Evolutionary conservation across 768 basidiomycete genomes (phyloP).

Genomic region (Boletus rex-veris): DNA sequence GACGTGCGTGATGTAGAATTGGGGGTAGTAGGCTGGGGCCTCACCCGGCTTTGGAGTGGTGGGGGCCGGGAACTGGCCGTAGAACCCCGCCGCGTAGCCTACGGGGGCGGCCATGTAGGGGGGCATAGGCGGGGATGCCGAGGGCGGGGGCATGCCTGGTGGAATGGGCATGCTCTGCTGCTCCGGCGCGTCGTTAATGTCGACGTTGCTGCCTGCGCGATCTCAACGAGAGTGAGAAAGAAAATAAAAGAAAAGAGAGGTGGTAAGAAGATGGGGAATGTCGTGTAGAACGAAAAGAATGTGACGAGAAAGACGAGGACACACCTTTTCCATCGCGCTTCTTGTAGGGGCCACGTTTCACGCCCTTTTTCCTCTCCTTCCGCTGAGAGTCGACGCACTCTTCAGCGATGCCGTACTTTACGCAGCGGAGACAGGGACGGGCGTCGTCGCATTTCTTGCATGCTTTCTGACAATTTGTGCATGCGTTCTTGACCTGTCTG

Average conservation of each 20-base stretch:
- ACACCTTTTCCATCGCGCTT: constrained; percentile 89
- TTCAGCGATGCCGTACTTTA: constrained; percentile 84
- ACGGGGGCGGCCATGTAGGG: constrained; percentile 50
- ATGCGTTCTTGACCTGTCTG: constrained; percentile 87
- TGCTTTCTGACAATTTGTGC: constrained; percentile 86
- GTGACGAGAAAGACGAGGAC: constrained; percentile 35
- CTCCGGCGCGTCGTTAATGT: constrained; percentile 41
- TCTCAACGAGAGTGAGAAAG: constrained; percentile 48
- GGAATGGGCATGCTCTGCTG: constrained; percentile 42
- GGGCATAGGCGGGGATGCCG: constrained; percentile 45
- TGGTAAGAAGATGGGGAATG: constrained; percentile 1
- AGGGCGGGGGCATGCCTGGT: constrained; percentile 40
- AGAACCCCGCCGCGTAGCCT: constrained; percentile 53
- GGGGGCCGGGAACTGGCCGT: constrained; percentile 51
- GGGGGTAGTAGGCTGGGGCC: constrained; percentile 49
- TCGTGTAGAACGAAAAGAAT: constrained; percentile 18
- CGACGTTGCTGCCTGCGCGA: constrained; percentile 57
- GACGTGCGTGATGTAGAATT: constrained; percentile 45
- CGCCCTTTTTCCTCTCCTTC: constrained; percentile 88
- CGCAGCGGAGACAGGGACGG: constrained; percentile 88
- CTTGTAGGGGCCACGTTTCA: constrained; percentile 90
- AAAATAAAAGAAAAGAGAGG: constrained; percentile 9
- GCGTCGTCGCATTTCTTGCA: constrained; percentile 93
- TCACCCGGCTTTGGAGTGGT: constrained; percentile 50
- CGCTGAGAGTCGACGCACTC: constrained; percentile 88